Conservation (phyloP, 2,329 filamentous ascomycete species). For the Trichothecium roseum region DNA sequence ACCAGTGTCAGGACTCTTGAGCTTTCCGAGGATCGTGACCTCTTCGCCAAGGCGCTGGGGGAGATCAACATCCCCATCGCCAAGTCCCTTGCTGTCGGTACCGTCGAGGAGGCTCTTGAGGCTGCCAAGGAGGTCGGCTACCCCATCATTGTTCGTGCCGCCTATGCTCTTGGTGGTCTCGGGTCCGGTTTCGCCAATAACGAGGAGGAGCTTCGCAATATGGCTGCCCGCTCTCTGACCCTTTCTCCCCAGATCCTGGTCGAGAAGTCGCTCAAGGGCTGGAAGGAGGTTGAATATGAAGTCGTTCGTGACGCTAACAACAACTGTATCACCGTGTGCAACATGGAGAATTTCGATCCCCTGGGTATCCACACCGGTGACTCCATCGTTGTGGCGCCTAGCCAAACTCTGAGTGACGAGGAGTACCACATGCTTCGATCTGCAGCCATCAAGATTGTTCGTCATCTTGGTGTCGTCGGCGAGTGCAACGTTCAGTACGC, state of each 20-base stretch:
- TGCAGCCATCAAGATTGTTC: slow-evolving; percentile 92
- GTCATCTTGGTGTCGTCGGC: slow-evolving; percentile 91
- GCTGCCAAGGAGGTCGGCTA: slow-evolving; percentile 88
- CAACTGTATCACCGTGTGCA: slow-evolving; percentile 99
- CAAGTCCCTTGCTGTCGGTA: slow-evolving; percentile 89
- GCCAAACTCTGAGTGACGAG: slow-evolving; percentile 91
- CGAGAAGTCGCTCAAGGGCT: slow-evolving; percentile 98
- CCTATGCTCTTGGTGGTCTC: slow-evolving; percentile 88
- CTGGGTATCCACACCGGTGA: slow-evolving; percentile 97
- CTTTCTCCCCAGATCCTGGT: slow-evolving; percentile 93
- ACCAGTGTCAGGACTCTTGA: slow-evolving; percentile 98
- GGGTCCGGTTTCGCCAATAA: slow-evolving; percentile 94
- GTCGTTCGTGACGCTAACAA: slow-evolving; percentile 91
- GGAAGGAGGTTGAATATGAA: slow-evolving; percentile 99
- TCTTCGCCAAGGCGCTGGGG: slow-evolving; percentile 97
- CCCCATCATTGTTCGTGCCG: slow-evolving; percentile 92
- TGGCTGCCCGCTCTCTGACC: slow-evolving; percentile 91
- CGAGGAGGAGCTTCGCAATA: slow-evolving; percentile 67
- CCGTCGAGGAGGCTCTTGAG: slow-evolving; percentile 75
- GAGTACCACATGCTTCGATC: slow-evolving; percentile 99
- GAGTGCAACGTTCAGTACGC: slow-evolving; percentile 99
- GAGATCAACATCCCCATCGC: slow-evolving; percentile 96
- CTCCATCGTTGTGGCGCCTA: slow-evolving; percentile 95
- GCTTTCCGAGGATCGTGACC: slow-evolving; percentile 93
- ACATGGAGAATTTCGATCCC: slow-evolving; percentile 99